Percentiles rank a stretch among this genome's conserved stretches.
Evolutionary conservation across 192 early-diverging fungal genomes (phyloP).

Genomic region (Dimargaris verticillata): DNA sequence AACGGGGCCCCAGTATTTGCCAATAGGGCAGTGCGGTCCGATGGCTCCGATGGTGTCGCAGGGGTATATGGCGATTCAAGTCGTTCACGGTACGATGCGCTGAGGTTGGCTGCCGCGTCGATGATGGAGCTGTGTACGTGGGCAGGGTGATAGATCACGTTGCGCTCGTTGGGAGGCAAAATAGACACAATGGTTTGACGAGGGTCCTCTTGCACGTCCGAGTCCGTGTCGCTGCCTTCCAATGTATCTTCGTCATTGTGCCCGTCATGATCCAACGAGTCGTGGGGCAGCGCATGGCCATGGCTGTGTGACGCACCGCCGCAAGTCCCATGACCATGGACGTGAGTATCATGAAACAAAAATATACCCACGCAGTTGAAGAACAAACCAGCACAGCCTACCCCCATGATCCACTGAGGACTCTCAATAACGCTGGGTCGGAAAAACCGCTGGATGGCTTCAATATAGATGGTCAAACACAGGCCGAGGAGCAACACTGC

Average conservation of each 20-base stretch:
- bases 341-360: conserved; percentile 56
- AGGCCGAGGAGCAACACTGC: conserved; percentile 80
- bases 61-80: too few species aligned
- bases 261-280: background rate
- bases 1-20: too few species aligned
- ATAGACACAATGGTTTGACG: conserved; percentile 1
- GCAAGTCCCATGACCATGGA: conserved; percentile 37
- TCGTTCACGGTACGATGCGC: conserved; percentile 7
- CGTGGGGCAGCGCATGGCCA: conserved; percentile 4
- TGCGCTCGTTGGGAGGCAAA: background rate
- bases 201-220: background rate
- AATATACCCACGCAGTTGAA: conserved; percentile 68
- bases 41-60: too few species aligned
- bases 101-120: conserved; percentile 8
- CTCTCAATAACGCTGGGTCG: conserved; percentile 45
- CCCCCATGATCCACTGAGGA: conserved; percentile 57
- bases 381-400: conserved; percentile 57
- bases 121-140: conserved; percentile 1
- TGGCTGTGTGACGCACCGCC: conserved; percentile 16
- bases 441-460: conserved; percentile 71
- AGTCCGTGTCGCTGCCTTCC: conserved; percentile 5
- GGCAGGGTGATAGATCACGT: conserved; percentile 2
- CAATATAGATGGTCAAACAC: conserved; percentile 77
- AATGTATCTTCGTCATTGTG: conserved; percentile 6
- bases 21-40: too few species aligned